Percentiles rank a stretch among this genome's conserved stretches.
These are phyloP conservation scores for Lasiodiplodia sp. DNA, from an alignment of 2,329 filamentous ascomycete genomes.

Conservation along the genomic window DNA sequence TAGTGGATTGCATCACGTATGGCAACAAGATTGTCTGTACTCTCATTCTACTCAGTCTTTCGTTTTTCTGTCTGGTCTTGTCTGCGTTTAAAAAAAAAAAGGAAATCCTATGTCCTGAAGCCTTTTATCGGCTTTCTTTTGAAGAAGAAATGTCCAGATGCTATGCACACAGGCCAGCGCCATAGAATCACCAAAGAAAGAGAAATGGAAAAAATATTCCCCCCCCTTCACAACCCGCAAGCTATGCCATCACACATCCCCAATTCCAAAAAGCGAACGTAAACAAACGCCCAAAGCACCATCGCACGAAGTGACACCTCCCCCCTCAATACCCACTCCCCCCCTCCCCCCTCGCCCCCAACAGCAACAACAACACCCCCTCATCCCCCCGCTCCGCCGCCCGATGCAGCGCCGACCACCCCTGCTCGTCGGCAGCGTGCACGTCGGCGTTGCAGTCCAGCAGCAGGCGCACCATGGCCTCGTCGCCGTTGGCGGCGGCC, in stretches of 20 bases:
- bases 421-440: not conserved
- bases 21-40: too few species aligned
- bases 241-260: too few species aligned
- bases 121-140: too few species aligned
- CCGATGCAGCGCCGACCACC: slow-evolving; percentile 4
- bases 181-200: not conserved
- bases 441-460: slow-evolving; percentile 5
- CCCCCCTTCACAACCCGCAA: not conserved
- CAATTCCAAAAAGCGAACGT: too few species aligned
- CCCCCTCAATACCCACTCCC: not conserved
- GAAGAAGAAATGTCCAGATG: too few species aligned
- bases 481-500: not conserved
- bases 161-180: too few species aligned
- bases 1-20: not conserved
- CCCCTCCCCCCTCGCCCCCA: not conserved
- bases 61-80: too few species aligned
- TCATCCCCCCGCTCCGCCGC: not conserved
- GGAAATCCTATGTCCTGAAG: too few species aligned
- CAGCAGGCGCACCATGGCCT: not conserved
- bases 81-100: too few species aligned
- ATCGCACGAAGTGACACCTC: too few species aligned
- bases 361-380: not conserved
- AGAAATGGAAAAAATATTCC: not conserved
- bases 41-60: too few species aligned
- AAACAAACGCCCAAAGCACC: too few species aligned